Evolutionary conservation across 1,284 basidiomycete genomes (phyloP).

Genomic region (Ganoderma lucidum): DNA sequence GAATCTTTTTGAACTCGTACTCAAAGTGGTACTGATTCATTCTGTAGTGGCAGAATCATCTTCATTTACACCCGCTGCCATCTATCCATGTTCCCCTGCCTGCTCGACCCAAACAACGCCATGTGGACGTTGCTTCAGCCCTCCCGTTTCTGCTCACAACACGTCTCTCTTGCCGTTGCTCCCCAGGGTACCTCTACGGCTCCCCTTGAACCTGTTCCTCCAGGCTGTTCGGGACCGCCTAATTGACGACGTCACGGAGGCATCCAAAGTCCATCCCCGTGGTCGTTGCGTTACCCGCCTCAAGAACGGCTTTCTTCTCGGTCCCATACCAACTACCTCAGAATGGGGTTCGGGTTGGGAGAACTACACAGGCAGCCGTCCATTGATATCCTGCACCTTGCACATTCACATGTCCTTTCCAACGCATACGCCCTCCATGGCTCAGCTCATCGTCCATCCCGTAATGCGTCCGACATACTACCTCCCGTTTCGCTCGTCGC

Average conservation of each 20-base stretch:
- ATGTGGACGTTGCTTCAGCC: constrained; percentile 50
- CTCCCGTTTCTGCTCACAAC: constrained; percentile 17
- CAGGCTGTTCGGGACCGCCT: constrained; percentile 56
- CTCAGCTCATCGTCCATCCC: constrained; percentile 67
- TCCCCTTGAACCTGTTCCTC: constrained; percentile 53
- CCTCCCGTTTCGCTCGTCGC: constrained; percentile 48
- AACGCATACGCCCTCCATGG: constrained; percentile 25
- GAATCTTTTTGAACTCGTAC: background rate
- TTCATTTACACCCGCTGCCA: constrained; percentile 53
- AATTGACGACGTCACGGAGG: constrained; percentile 62
- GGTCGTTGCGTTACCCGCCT: constrained; percentile 50
- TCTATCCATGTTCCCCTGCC: constrained; percentile 60
- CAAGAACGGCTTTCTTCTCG: constrained; percentile 67
- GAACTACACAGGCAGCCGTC: constrained; percentile 54
- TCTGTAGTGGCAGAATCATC: constrained; percentile 36
- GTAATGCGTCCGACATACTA: constrained; percentile 62
- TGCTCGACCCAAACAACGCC: constrained; percentile 52
- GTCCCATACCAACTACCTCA: constrained; percentile 49
- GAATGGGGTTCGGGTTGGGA: constrained; percentile 75
- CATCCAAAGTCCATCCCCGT: constrained; percentile 35
- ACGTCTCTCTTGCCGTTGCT: constrained; percentile 43
- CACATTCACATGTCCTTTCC: constrained; percentile 57
- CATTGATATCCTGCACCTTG: constrained; percentile 66
- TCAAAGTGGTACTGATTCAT: constrained; percentile 18
- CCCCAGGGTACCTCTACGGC: constrained; percentile 55